Percentiles rank a stretch among this genome's conserved stretches.
phyloP scores from a whole-genome alignment of 768 basidiomycete genomes.

The Leccinum subgranulosum region DNA sequence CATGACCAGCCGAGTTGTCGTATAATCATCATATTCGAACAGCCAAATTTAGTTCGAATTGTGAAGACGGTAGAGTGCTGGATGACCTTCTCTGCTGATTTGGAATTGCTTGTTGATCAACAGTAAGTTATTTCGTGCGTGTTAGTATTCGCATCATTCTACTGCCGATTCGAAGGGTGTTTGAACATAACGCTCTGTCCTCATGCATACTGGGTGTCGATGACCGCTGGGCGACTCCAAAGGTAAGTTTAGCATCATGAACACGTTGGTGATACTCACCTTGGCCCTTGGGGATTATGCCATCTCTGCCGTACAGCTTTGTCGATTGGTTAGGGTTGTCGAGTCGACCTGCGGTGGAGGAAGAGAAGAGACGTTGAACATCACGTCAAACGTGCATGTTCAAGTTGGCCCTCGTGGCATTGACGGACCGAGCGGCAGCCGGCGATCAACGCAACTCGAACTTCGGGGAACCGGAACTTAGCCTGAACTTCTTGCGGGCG shows the following conservation, averaged over 20 bases:
- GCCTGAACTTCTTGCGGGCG: not conserved
- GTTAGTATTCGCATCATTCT: slow-evolving; percentile 5
- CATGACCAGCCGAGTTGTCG: not conserved
- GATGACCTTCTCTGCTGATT: slow-evolving; percentile 9
- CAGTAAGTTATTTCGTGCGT: slow-evolving; percentile 4
- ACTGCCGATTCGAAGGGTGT: not conserved
- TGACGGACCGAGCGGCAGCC: slow-evolving; percentile 14
- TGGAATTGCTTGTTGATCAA: slow-evolving; percentile 23
- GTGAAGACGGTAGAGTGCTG: slow-evolving; percentile 1
- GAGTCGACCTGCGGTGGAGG: slow-evolving; percentile 6
- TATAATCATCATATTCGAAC: not conserved
- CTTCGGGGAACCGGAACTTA: not conserved
- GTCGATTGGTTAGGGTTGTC: slow-evolving; percentile 2
- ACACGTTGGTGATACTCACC: slow-evolving; percentile 5
- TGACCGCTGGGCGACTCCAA: not conserved
- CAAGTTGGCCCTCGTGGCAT: slow-evolving; percentile 7
- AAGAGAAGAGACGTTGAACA: slow-evolving; percentile 1
- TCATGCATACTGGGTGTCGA: slow-evolving; percentile 1
- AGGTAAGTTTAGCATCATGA: slow-evolving; percentile 1
- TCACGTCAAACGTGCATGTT: slow-evolving; percentile 10
- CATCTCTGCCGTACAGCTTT: not conserved
- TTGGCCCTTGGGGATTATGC: slow-evolving; percentile 3
- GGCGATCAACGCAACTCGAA: not conserved
- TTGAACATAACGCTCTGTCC: slow-evolving; percentile 1
- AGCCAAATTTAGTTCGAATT: slow-evolving; percentile 4